Base-by-base conservation (phyloP, 2,329 filamentous ascomycete genomes). In the Fusarium poae region DNA sequence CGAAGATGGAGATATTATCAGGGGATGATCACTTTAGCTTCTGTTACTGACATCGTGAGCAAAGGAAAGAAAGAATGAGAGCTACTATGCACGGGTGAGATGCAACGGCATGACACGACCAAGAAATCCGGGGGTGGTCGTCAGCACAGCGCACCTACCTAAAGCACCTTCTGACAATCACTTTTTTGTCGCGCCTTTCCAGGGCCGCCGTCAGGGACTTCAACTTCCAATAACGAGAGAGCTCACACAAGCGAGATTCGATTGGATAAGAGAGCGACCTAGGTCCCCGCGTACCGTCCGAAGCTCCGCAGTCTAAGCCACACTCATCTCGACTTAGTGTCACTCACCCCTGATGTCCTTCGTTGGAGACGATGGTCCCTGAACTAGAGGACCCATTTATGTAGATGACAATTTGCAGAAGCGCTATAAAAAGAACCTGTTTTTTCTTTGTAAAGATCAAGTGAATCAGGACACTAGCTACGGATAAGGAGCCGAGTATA, bases 241-340 rank as follows among this genome's bases (percentile, higher is more conserved):
- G 51, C 56, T 59, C 54, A 48, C 53, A 29, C 42, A 32, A 34
- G 16, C 32, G 40, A 27, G 6, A 39, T 23, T 40, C 65, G 25
- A 72, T 72, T 71, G 68, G 68, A 21, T 15, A 18, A 23, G 16
- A 8, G 11, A 12, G 15, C 23, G 16, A 37, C 23, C 37, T 46
- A 46, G n/a, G 57, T 57, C 68, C 23, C 70, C 59, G 50, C 65
- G 67, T 72, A 49, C 70, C 70, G 62, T 43, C 37, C 62, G 48
- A 67, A 62, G 61, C 53, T 61, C 67, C 56, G 39, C 39, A 30
- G 70, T 72, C 70, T 73, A 62, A 73, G 70, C 70, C 70, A 72
- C 70, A 67, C 62, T 72, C 61, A 65, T 65, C 44, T 64, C 45
- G 30, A 43, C 53, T 32, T 59, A 65, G 45, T 58, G 51, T 64